Evolutionary conservation across 1,139 yeast genomes (phyloP).

Genomic region (Kodamaea sp.): DNA sequence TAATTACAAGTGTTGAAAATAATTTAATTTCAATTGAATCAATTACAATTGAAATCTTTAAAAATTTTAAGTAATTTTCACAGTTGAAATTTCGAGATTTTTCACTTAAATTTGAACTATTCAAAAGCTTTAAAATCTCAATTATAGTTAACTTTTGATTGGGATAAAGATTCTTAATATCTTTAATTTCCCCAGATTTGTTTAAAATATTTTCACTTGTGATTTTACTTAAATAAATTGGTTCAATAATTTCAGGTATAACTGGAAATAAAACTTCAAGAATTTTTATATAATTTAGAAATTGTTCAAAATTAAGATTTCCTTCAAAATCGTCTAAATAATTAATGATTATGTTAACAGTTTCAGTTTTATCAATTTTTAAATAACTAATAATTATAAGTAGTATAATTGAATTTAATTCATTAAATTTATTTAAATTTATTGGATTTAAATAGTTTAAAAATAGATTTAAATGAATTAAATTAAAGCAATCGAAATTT

Average conservation of each 20-base stretch:
- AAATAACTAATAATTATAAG: conserved; percentile 25
- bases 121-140: conserved; percentile 25
- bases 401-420: conserved; percentile 18
- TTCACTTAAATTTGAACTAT: conserved; percentile 37
- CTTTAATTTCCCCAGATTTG: conserved; percentile 10
- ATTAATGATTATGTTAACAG: conserved; percentile 19
- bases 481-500: conserved; percentile 19
- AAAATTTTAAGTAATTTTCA: conserved; percentile 25
- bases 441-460: conserved; percentile 20
- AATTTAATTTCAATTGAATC: conserved; percentile 20
- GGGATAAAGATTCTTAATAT: conserved; percentile 8
- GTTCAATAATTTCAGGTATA: conserved; percentile 20
- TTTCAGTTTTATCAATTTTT: conserved; percentile 15
- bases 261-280: conserved; percentile 26
- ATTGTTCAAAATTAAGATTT: conserved; percentile 11
- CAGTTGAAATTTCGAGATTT: conserved; percentile 33
- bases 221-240: conserved; percentile 19
- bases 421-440: conserved; percentile 11
- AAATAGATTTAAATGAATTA: conserved; percentile 25
- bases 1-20: conserved; percentile 31
- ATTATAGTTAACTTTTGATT: conserved; percentile 12
- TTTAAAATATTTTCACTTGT: conserved; percentile 18
- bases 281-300: conserved; percentile 21
- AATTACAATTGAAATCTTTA: conserved; percentile 20
- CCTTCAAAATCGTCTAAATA: conserved; percentile 26